Evolutionary conservation across 1,284 basidiomycete species (phyloP).

Genomic region (Sporisorium exsertum): DNA sequence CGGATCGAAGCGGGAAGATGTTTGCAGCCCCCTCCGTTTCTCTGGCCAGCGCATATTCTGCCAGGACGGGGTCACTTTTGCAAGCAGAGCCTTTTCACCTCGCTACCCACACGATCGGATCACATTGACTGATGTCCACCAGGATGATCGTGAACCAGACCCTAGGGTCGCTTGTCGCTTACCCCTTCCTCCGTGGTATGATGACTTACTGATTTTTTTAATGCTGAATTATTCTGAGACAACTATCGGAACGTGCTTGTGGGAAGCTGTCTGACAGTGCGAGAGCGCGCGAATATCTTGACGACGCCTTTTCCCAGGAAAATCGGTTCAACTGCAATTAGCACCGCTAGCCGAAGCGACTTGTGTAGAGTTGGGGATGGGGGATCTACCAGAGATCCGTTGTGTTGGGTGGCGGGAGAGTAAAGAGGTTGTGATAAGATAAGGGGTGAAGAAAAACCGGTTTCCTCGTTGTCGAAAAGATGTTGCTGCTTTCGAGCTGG

Average conservation of each 20-base stretch:
- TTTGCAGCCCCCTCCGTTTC: no score
- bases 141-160: background rate
- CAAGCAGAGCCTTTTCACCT: background rate
- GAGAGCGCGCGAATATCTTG: background rate
- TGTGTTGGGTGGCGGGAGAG: background rate
- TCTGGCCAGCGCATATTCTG: no score
- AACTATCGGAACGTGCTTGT: conserved; percentile 22
- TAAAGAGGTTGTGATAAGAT: background rate
- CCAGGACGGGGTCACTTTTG: background rate
- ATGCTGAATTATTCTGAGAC: conserved; percentile 16
- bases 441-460: background rate
- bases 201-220: conserved; percentile 14
- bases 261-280: conserved; percentile 31
- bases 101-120: background rate
- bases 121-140: background rate
- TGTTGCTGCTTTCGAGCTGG: conserved; percentile 2
- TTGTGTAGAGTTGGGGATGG: background rate
- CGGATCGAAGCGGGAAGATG: background rate
- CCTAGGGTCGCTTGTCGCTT: background rate
- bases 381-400: conserved; percentile 4
- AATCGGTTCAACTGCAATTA: background rate
- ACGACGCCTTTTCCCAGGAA: background rate
- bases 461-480: background rate
- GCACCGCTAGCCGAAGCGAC: background rate
- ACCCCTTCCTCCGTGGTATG: no score